A percentile compares a stretch with the other conserved stretches of the same genome.
These are phyloP conservation scores for Stylonectria norvegica DNA, from an alignment of 2,329 filamentous ascomycete species.

Conservation along the genomic window DNA sequence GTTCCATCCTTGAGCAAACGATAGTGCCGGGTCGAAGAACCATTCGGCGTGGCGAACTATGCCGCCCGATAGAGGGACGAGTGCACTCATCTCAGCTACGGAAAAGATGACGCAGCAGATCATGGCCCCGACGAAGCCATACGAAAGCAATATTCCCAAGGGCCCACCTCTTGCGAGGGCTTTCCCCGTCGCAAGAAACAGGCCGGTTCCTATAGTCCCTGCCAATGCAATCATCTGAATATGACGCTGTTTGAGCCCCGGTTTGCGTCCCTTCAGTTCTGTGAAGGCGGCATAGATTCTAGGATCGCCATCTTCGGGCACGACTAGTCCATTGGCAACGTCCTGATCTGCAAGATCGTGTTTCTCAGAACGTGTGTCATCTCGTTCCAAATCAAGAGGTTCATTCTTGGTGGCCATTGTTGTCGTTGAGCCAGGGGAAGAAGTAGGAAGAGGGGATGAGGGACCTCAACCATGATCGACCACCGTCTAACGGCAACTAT, in stretches of 20 bases:
- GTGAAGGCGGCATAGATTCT: neutral
- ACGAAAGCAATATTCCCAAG: slow-evolving; percentile 43
- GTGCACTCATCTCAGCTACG: slow-evolving; percentile 57
- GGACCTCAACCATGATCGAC: too few species aligned
- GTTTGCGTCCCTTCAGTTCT: neutral
- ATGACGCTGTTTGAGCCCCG: slow-evolving; percentile 34
- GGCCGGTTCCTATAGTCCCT: slow-evolving; percentile 54
- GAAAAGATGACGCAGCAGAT: slow-evolving; percentile 47
- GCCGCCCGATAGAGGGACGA: slow-evolving; percentile 59
- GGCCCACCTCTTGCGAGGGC: slow-evolving; percentile 62
- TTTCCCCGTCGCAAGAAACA: slow-evolving; percentile 66
- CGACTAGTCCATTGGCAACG: too few species aligned
- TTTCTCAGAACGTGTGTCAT: too few species aligned
- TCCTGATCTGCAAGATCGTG: too few species aligned
- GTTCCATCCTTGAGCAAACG: slow-evolving; percentile 53
- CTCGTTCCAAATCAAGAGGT: too few species aligned
- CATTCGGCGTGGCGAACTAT: slow-evolving; percentile 61
- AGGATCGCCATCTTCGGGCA: too few species aligned
- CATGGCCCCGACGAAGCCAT: slow-evolving; percentile 55
- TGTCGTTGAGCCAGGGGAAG: too few species aligned
- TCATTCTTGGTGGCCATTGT: too few species aligned
- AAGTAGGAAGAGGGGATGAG: too few species aligned
- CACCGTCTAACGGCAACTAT: too few species aligned
- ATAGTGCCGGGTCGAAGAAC: slow-evolving; percentile 55
- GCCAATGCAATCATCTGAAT: slow-evolving; percentile 50